Evolutionary conservation across 2,329 filamentous ascomycete species (phyloP).

Genomic region (Aspergillus awamori): DNA sequence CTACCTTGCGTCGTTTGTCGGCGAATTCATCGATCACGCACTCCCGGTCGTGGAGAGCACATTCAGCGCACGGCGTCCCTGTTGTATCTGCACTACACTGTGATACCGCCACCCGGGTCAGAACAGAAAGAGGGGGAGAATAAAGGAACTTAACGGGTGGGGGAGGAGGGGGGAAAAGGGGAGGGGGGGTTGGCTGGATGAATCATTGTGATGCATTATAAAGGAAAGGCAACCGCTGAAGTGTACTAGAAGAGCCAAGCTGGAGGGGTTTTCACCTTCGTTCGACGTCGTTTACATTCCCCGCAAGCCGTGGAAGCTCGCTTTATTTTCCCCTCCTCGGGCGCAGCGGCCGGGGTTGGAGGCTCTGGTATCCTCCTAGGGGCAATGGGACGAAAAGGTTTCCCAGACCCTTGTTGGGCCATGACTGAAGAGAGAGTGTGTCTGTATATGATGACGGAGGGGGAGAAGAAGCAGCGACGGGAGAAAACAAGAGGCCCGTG

Average conservation of each 20-base stretch:
- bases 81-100: slow-evolving; percentile 34
- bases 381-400: slow-evolving; percentile 36
- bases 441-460: neutral
- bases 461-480: neutral
- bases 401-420: slow-evolving; percentile 29
- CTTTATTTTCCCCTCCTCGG: slow-evolving; percentile 38
- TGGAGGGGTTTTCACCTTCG: slow-evolving; percentile 33
- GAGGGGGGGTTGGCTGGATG: neutral
- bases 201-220: neutral
- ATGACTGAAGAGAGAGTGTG: slow-evolving; percentile 24
- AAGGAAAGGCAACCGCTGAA: neutral
- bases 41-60: slow-evolving; percentile 34
- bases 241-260: neutral
- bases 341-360: slow-evolving; percentile 19
- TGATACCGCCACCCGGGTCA: neutral
- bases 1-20: slow-evolving; percentile 42
- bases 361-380: slow-evolving; percentile 29
- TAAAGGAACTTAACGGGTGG: neutral
- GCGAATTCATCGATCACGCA: slow-evolving; percentile 39
- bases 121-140: slow-evolving; percentile 19
- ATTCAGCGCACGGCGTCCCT: slow-evolving; percentile 38
- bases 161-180: no score
- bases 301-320: slow-evolving; percentile 42
- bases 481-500: neutral
- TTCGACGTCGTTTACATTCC: slow-evolving; percentile 42